Conservation (phyloP, 192 early-diverging fungal genomes). For the Glomus cerebriforme region DNA sequence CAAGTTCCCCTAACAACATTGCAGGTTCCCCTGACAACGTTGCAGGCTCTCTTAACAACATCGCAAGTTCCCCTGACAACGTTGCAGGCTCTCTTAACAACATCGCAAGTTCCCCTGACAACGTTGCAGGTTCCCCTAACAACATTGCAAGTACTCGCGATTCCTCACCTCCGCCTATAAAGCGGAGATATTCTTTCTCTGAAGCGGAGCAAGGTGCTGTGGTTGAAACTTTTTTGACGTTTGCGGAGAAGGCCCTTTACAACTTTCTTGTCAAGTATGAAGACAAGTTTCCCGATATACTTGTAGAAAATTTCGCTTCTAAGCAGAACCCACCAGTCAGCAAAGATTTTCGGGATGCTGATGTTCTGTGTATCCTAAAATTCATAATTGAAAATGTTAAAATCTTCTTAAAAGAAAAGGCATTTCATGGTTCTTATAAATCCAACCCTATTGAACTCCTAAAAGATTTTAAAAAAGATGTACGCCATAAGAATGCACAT, state of each 20-base stretch:
- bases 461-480: conserved; percentile 29
- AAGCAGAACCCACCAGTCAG: conserved; percentile 20
- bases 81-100: too few species aligned
- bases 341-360: conserved; percentile 13
- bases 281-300: background rate
- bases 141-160: too few species aligned
- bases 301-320: conserved; percentile 4
- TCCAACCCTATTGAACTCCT: conserved; percentile 18
- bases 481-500: conserved; percentile 17
- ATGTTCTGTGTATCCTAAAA: conserved; percentile 28
- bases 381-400: conserved; percentile 26
- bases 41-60: too few species aligned
- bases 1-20: too few species aligned
- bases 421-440: conserved; percentile 21
- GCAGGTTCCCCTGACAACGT: too few species aligned
- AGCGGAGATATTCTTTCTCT: conserved; percentile 2
- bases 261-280: conserved; percentile 25
- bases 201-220: conserved; percentile 7
- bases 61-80: too few species aligned
- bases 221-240: conserved; percentile 9
- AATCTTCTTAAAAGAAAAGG: conserved; percentile 24
- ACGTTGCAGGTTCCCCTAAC: too few species aligned
- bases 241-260: conserved; percentile 9
- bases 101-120: too few species aligned
- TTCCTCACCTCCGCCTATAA: background rate